Evolutionary conservation across 1,284 basidiomycete genomes (phyloP), one percentile per base, ranked within the genome.

Genomic region (Rhodotorula glutinis): DNA sequence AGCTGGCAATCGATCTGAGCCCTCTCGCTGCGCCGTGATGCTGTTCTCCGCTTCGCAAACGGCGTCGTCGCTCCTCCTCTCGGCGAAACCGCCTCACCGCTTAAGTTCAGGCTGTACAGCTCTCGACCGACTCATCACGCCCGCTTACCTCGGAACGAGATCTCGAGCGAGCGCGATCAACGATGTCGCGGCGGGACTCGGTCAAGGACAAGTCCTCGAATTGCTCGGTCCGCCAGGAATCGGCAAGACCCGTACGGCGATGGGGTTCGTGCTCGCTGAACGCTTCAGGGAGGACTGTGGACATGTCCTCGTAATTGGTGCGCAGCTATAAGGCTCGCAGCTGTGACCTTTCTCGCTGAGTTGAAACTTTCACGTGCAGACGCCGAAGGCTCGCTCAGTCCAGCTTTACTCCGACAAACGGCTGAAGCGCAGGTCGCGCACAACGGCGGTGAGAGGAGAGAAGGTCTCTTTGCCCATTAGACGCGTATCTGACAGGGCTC

Each of bases 311-410:
- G 46, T 66, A 0, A n/a, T 71, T 4, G 70, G 70, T 66, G 51
- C 56, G 70, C 51, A 25, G 49, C 11, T 23, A 13, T 14, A 16
- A 4, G 7, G 13, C 9, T 10, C 9, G 9, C 49, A 14, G 25
- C 2, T 13, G 4, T 23, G 27, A 25, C 14, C 10, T 3, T 7
- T 11, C 25, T 27, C n/a, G n/a, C 4, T 17, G 17, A 25, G 17
- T 21, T 21, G 21, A 19, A 2, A 23, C 25, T 7, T 4, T 30
- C 19, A 3, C 7, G 7, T 17, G 58, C 60, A 72, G 71, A 72
- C 16, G 56, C 63, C 2, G 71, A 72, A 44, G 71, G 68, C 13
- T 67, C 71, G 23, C 67, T 72, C 51, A 47, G 55, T 14, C 65
- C 65, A 10, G 41, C 43, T 3, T 33, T 72, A 23, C 41, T 72